phyloP scores from a whole-genome alignment of 768 basidiomycete genomes.

The Tephrocybe rancida region DNA sequence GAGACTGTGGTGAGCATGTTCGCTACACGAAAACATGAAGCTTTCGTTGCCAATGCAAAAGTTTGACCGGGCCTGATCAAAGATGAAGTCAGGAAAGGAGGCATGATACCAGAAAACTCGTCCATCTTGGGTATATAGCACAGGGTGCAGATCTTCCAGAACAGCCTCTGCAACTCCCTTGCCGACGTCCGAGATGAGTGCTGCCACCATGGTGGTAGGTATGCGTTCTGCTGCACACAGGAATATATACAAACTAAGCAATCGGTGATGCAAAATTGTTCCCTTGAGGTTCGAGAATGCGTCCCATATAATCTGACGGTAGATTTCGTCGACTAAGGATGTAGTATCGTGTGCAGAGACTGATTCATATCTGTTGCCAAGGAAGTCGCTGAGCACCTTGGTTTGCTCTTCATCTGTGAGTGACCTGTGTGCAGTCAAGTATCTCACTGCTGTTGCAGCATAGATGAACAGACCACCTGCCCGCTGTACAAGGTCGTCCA shows the following conservation, averaged over 20 bases:
- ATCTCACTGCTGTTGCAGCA: constrained; percentile 26
- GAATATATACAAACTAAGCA: constrained; percentile 21
- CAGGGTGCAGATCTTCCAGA: constrained; percentile 17
- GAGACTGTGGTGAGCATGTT: constrained; percentile 7
- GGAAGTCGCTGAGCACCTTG: background rate
- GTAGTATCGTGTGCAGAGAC: too few species aligned
- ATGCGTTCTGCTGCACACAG: constrained; percentile 21
- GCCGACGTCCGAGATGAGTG: constrained; percentile 1
- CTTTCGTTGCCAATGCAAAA: background rate
- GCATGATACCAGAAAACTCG: constrained; percentile 23
- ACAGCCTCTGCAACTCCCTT: constrained; percentile 1
- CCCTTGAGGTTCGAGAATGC: constrained; percentile 14
- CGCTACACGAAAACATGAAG: constrained; percentile 12
- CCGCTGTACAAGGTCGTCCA: constrained; percentile 13
- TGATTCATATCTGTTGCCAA: background rate
- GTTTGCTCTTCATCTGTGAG: background rate
- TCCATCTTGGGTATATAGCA: constrained; percentile 20
- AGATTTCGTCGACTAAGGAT: constrained; percentile 14
- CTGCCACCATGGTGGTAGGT: constrained; percentile 13
- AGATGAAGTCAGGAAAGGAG: constrained; percentile 28
- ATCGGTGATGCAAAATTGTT: constrained; percentile 3
- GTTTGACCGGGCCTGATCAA: constrained; percentile 3
- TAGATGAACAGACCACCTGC: constrained; percentile 29
- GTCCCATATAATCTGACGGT: constrained; percentile 16
- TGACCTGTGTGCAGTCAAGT: constrained; percentile 7